Conservation (phyloP, 106 monocot species). For the Cymbidium sinense region DNA sequence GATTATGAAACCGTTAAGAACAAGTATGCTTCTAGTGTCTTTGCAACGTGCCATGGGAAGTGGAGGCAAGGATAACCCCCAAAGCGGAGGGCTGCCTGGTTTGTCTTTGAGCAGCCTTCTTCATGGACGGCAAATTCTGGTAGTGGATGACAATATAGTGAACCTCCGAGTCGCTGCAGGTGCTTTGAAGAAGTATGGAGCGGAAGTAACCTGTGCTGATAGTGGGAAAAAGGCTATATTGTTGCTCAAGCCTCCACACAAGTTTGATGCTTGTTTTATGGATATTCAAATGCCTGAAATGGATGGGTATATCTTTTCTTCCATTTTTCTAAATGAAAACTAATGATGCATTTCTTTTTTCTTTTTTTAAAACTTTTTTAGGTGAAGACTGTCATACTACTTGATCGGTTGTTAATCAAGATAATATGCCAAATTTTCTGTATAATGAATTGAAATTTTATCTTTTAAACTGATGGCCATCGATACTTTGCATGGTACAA, state of each 20-base stretch:
- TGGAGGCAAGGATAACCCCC: conserved; percentile 33
- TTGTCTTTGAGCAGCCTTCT: conserved; percentile 50
- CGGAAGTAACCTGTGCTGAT: conserved; percentile 65
- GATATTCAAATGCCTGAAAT: conserved; percentile 93
- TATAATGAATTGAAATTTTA: not conserved
- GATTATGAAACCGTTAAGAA: conserved; percentile 83
- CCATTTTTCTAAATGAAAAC: not conserved
- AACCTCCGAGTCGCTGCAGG: conserved; percentile 84
- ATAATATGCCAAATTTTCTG: not conserved
- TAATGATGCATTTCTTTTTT: not conserved
- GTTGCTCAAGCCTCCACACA: conserved; percentile 65
- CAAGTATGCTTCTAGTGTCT: conserved; percentile 69
- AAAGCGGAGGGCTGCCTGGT: conserved; percentile 35
- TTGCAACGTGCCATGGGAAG: conserved; percentile 62
- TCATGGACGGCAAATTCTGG: conserved; percentile 55
- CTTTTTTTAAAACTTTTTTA: too few species aligned
- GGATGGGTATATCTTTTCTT: conserved; percentile 46
- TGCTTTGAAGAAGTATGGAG: conserved; percentile 82
- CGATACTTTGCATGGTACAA: not conserved
- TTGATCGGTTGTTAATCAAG: not conserved
- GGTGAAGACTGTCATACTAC: not conserved
- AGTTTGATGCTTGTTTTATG: conserved; percentile 87
- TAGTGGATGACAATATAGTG: conserved; percentile 81
- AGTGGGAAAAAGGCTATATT: conserved; percentile 64
- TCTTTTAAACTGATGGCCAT: not conserved